A percentile compares a stretch with the other conserved stretches of the same genome.
These are phyloP conservation scores for Colletotrichum neosansevieriae DNA, from an alignment of 2,329 filamentous ascomycete species.

Conservation along the genomic window DNA sequence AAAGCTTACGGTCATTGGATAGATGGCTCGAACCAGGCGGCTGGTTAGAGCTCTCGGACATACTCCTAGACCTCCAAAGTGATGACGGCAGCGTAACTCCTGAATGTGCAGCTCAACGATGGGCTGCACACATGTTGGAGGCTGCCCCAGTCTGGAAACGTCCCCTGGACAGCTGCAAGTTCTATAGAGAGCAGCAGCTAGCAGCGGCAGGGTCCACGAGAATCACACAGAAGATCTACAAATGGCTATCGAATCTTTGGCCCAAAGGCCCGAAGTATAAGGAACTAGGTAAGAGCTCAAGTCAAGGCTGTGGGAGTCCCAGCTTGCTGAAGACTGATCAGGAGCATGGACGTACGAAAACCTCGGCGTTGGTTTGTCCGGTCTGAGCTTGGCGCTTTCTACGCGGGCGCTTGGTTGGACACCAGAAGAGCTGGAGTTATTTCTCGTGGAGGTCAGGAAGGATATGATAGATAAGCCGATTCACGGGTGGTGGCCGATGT, in stretches of 20 bases:
- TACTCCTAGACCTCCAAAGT: slow-evolving; percentile 52
- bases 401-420: slow-evolving; percentile 51
- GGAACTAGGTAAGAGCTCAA: slow-evolving; percentile 55
- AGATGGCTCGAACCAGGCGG: slow-evolving; percentile 56
- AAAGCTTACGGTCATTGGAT: neutral
- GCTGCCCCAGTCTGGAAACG: slow-evolving; percentile 48
- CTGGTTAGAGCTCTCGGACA: slow-evolving; percentile 58
- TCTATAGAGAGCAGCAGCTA: slow-evolving; percentile 55
- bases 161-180: slow-evolving; percentile 45
- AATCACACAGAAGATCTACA: slow-evolving; percentile 60
- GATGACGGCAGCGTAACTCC: slow-evolving; percentile 55
- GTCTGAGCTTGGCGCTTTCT: slow-evolving; percentile 52
- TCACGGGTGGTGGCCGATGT: slow-evolving; percentile 56
- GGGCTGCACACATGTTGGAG: slow-evolving; percentile 48
- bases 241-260: slow-evolving; percentile 65
- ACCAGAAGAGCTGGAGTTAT: slow-evolving; percentile 49
- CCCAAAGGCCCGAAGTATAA: slow-evolving; percentile 64
- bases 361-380: slow-evolving; percentile 50
- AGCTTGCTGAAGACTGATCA: neutral
- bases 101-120: slow-evolving; percentile 48
- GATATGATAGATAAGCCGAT: slow-evolving; percentile 49
- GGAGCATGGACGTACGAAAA: slow-evolving; percentile 49
- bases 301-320: too few species aligned
- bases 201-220: slow-evolving; percentile 65
- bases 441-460: slow-evolving; percentile 49